Conservation (phyloP, 306 rosid genomes). For the Glycine soja region DNA sequence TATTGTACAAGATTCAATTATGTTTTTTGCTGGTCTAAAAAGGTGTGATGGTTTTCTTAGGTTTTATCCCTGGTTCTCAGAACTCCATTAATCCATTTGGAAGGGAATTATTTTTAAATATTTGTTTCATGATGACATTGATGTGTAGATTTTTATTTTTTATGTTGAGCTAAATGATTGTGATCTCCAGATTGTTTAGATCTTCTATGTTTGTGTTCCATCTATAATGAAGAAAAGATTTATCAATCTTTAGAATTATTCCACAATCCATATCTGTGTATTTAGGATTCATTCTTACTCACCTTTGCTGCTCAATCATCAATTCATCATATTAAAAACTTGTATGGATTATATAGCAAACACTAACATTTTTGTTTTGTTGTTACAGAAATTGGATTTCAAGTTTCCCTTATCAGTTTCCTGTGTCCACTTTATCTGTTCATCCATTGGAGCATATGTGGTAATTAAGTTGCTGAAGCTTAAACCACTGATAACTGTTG, state of each 20-base stretch:
- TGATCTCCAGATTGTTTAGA: constrained; percentile 20
- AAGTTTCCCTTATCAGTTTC: constrained; percentile 95
- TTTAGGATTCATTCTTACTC: constrained; percentile 32
- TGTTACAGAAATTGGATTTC: constrained; percentile 89
- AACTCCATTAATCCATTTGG: constrained; percentile 1
- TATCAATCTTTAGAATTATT: constrained; percentile 31
- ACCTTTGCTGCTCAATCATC: too few species aligned
- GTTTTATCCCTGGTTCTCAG: constrained; percentile 24
- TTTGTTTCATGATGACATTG: constrained; percentile 21
- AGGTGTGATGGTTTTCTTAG: constrained; percentile 12
- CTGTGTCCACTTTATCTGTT: constrained; percentile 91
- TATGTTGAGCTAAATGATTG: constrained; percentile 7
- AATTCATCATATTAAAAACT: constrained; percentile 15
- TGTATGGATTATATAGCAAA: constrained; percentile 5
- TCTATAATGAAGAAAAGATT: constrained; percentile 23
- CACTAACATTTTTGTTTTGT: background rate
- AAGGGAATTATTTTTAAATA: background rate
- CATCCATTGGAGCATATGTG: constrained; percentile 82
- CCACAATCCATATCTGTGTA: background rate
- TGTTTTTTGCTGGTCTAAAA: background rate
- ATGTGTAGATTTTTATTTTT: background rate
- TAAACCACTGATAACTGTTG: constrained; percentile 87
- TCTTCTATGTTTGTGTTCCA: constrained; percentile 15
- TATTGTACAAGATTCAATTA: constrained; percentile 20
- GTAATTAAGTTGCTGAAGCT: constrained; percentile 83